phyloP scores from a whole-genome alignment of 805 yeast species.

The Metschnikowia lachancei region DNA sequence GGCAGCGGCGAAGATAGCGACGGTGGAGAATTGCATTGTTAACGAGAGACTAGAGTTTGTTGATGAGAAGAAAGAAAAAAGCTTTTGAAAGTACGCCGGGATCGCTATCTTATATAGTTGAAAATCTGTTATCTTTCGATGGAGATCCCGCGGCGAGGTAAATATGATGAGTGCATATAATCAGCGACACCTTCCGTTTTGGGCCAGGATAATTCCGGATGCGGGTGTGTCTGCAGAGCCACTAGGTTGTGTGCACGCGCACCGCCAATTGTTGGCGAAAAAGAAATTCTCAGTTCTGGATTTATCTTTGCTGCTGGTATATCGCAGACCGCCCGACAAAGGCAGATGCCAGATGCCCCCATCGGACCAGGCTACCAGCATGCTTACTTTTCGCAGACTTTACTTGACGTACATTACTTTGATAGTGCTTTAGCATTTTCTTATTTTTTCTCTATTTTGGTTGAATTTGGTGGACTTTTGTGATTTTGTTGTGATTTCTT shows the following conservation, averaged over 20 bases:
- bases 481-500: no score
- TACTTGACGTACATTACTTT: no score
- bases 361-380: no score
- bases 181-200: conserved; percentile 3
- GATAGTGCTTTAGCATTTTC: no score
- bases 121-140: not conserved
- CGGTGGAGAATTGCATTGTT: conserved; percentile 24
- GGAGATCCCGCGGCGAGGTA: not conserved
- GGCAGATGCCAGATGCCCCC: no score
- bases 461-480: no score
- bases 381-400: no score
- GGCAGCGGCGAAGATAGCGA: conserved; percentile 23
- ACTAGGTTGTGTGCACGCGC: no score
- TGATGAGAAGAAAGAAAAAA: conserved; percentile 1
- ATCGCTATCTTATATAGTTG: conserved; percentile 2
- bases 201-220: conserved; percentile 1
- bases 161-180: not conserved
- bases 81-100: not conserved
- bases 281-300: not conserved
- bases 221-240: not conserved
- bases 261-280: not conserved
- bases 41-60: conserved; percentile 19
- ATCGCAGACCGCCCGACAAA: no score
- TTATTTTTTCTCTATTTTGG: no score
- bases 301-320: no score